phyloP scores from a whole-genome alignment of 441 rosid genomes.

The Populus hybrid region DNA sequence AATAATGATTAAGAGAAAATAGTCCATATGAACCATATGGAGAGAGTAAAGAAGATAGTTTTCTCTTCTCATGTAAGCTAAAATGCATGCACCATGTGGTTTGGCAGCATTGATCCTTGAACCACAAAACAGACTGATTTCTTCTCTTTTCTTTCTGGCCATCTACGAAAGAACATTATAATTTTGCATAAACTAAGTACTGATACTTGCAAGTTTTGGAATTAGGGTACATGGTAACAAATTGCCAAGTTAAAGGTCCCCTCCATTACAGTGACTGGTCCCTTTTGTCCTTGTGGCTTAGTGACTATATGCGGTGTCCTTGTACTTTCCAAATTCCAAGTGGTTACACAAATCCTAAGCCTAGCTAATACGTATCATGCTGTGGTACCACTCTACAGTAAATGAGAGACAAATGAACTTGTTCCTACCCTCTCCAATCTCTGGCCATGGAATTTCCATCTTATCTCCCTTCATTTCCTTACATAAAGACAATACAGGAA shows the following conservation, averaged over 20 bases:
- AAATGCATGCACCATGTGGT: no score
- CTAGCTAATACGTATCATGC: slow-evolving; percentile 3
- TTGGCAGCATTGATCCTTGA: not conserved
- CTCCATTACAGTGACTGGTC: slow-evolving; percentile 23
- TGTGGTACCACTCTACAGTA: slow-evolving; percentile 21
- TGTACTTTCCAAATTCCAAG: slow-evolving; percentile 24
- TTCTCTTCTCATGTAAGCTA: not conserved
- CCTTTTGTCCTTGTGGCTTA: slow-evolving; percentile 8
- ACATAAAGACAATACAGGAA: no score
- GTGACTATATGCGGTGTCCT: slow-evolving; percentile 28
- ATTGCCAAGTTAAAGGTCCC: slow-evolving; percentile 21
- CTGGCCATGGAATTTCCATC: slow-evolving; percentile 4
- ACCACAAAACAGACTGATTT: not conserved
- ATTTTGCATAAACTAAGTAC: not conserved
- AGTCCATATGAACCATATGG: slow-evolving; percentile 14
- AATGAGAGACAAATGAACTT: slow-evolving; percentile 15
- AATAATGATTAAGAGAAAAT: not conserved
- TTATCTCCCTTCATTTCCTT: slow-evolving; percentile 1
- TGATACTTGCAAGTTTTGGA: not conserved
- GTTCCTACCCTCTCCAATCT: slow-evolving; percentile 1
- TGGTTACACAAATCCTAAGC: slow-evolving; percentile 9
- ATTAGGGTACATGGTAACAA: not conserved
- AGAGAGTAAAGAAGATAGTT: not conserved
- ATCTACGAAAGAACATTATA: not conserved
- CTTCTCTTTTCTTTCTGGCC: not conserved